Evolutionary conservation across 208 protist genomes (phyloP), one percentile per base, ranked within the genome.

Genomic region (Crithidia fasciculata): DNA sequence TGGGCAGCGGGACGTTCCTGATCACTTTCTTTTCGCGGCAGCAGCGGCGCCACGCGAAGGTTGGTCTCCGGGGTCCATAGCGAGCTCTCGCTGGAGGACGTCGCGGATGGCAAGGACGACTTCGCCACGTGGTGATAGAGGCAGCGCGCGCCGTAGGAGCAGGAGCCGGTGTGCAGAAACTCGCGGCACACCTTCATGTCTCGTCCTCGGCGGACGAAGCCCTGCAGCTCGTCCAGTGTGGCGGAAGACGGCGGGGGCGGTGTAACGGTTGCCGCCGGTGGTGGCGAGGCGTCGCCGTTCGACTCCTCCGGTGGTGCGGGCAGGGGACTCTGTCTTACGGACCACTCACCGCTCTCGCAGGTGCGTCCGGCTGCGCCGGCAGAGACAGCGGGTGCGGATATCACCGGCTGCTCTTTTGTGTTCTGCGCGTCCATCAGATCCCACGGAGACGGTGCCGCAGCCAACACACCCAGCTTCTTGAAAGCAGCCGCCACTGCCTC

Each of bases 121-220:
- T 28, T 28, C 28, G 28, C 28, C 28, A 28, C 28, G 79, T 96
- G 92, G 60, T 92, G 88, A 64, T 87, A 96, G 39, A 94, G 82
- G 65, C 92, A 96, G 10, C 89, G 85, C 12, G 88, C 82, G 9
- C 92, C 92, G 69, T 87, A 95, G 36, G 67, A 76, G 81, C 92
- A 96, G 45, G 50, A 64, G 9, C 92, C 92, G 13, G 36, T 85
- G 56, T 68, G 49, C 45, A 74, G 18, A 62, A 90, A 96, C 55
- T 92, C 82, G 36, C 82, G 85, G 70, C 92, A 96, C 68, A 96
- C 67, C 69, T 92, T 96, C 40, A 43, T 12, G 0, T 16, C 16
- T 43, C 54, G 68, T n/a, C 73, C 57, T 13, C 73, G 73, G 12
- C 69, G 73, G 15, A 78, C 73, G 19, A 68, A 63, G 0, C 37